Evolutionary conservation across 345 rosid genomes (phyloP).

Genomic region (Pistacia vera): DNA sequence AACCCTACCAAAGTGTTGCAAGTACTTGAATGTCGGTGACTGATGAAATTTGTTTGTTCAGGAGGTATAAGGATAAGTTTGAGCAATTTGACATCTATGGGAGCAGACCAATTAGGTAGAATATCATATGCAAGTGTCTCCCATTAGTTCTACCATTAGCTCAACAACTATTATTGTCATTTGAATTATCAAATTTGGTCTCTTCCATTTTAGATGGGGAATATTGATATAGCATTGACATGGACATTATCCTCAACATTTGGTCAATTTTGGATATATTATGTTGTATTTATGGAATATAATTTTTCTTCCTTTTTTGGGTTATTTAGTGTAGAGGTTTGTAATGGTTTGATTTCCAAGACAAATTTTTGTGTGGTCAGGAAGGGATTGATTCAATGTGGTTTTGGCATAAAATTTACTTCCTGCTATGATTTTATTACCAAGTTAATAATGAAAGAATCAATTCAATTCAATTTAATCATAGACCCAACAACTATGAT

Average conservation of each 20-base stretch:
- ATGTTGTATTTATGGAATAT: background rate
- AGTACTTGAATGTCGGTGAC: background rate
- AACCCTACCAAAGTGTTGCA: constrained; percentile 3
- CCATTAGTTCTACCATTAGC: background rate
- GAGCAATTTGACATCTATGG: background rate
- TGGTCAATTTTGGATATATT: background rate
- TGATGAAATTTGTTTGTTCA: background rate
- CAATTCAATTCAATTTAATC: too few relatives aligned
- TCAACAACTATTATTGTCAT: background rate
- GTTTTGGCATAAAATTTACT: too few relatives aligned
- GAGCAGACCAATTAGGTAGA: background rate
- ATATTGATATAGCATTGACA: background rate
- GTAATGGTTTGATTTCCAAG: too few relatives aligned
- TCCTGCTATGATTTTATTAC: too few relatives aligned
- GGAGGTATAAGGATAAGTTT: background rate
- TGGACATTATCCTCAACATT: background rate
- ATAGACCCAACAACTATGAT: too few relatives aligned
- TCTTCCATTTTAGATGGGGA: constrained; percentile 17
- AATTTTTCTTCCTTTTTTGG: too few relatives aligned
- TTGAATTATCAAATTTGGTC: constrained; percentile 23
- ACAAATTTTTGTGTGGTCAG: too few relatives aligned
- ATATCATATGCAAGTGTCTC: constrained; percentile 7
- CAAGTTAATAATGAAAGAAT: too few relatives aligned
- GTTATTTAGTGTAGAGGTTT: too few relatives aligned
- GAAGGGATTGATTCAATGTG: too few relatives aligned